Conservation (phyloP, 2,329 filamentous ascomycete genomes). For the Coniochaeta pulveracea region DNA sequence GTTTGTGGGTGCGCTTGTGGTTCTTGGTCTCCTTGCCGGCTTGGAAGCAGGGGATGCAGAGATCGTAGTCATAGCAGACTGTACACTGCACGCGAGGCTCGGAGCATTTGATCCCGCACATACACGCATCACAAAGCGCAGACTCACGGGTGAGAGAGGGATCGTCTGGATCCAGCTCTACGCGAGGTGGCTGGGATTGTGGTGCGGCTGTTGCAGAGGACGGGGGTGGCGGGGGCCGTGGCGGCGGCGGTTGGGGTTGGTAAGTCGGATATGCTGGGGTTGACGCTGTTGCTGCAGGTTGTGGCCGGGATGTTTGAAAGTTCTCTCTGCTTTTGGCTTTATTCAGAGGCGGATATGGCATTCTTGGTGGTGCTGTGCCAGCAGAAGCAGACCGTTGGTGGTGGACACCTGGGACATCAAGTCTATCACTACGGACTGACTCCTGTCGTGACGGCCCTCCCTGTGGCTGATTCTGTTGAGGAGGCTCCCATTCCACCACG, state of each 20-base stretch:
- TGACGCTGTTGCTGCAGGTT: neutral
- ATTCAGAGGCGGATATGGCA: neutral
- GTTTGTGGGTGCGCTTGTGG: conserved; percentile 4
- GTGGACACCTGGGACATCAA: neutral
- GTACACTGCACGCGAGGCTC: conserved; percentile 1
- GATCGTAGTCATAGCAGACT: conserved; percentile 2
- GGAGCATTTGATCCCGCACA: conserved; percentile 1
- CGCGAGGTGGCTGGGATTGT: neutral
- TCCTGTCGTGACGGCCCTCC: neutral
- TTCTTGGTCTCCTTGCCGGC: conserved; percentile 2
- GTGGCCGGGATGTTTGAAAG: neutral
- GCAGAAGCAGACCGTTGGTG: conserved; percentile 1
- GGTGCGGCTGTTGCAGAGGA: neutral
- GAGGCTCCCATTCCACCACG: conserved; percentile 1
- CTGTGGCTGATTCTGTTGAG: neutral
- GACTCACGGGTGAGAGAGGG: neutral
- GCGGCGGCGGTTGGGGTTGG: neutral
- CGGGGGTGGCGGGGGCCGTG: neutral
- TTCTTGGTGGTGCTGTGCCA: neutral
- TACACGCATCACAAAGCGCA: neutral
- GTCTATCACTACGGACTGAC: neutral
- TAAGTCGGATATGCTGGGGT: neutral
- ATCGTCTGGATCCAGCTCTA: neutral
- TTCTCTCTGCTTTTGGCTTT: neutral
- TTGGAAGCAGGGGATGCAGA: conserved; percentile 2